Evolutionary conservation across 2,329 filamentous ascomycete genomes (phyloP).

Genomic region (Claviceps digitariae): DNA sequence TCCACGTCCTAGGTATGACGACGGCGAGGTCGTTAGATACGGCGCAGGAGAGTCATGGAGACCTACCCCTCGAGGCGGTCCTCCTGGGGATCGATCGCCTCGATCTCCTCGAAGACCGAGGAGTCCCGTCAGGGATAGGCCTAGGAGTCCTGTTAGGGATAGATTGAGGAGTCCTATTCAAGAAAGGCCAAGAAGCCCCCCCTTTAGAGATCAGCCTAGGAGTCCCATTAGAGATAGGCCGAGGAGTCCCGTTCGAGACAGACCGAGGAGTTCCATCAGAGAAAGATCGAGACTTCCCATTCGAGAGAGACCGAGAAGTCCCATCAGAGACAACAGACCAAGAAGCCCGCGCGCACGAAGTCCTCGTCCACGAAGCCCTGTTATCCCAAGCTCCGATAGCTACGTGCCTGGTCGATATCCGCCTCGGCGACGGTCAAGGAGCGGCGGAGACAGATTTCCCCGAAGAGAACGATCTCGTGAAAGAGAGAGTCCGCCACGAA

Average conservation of each 20-base stretch:
- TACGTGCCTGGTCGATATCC: slow-evolving; percentile 32
- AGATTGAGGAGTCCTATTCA: not conserved
- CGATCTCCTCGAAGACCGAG: slow-evolving; percentile 21
- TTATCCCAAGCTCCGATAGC: slow-evolving; percentile 27
- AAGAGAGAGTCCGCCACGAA: slow-evolving; percentile 23
- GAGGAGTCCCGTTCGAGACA: slow-evolving; percentile 17
- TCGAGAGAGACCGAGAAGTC: slow-evolving; percentile 9
- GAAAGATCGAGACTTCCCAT: slow-evolving; percentile 13
- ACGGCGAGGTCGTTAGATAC: slow-evolving; percentile 48
- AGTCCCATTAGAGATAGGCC: slow-evolving; percentile 8
- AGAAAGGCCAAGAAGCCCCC: slow-evolving; percentile 10
- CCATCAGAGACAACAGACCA: slow-evolving; percentile 4
- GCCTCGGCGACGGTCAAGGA: slow-evolving; percentile 28
- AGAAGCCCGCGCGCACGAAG: slow-evolving; percentile 25
- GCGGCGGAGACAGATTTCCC: slow-evolving; percentile 25
- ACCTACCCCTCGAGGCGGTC: slow-evolving; percentile 33
- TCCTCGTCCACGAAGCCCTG: slow-evolving; percentile 23
- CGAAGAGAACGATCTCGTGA: slow-evolving; percentile 28
- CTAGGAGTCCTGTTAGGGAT: not conserved
- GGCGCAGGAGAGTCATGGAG: slow-evolving; percentile 49
- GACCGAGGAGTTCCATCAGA: slow-evolving; percentile 15
- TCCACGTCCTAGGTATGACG: slow-evolving; percentile 34
- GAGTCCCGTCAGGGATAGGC: slow-evolving; percentile 17
- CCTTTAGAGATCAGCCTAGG: slow-evolving; percentile 3
- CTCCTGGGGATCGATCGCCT: slow-evolving; percentile 29